Conservation (phyloP, 2,329 filamentous ascomycete genomes). For the Penicillium sp. region DNA sequence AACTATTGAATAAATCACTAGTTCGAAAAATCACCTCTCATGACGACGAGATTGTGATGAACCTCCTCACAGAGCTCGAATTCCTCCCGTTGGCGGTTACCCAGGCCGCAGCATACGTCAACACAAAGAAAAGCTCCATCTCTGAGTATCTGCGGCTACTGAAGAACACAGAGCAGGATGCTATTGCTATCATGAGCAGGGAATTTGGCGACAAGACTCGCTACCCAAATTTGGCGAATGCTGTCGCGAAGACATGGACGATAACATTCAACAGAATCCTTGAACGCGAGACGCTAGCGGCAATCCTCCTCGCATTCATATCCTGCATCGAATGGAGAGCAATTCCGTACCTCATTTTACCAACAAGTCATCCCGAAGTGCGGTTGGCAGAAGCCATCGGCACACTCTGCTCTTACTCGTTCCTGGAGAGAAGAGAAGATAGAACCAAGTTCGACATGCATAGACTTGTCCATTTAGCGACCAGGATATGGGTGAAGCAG, state of each 20-base stretch:
- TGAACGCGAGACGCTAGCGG: slow-evolving; percentile 29
- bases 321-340: slow-evolving; percentile 15
- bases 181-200: not conserved
- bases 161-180: slow-evolving; percentile 5
- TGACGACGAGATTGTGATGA: not conserved
- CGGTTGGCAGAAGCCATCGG: slow-evolving; percentile 29
- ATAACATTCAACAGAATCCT: slow-evolving; percentile 41
- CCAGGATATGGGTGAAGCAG: slow-evolving; percentile 32
- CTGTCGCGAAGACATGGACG: slow-evolving; percentile 37
- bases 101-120: slow-evolving; percentile 27
- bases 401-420: slow-evolving; percentile 37
- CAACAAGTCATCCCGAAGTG: slow-evolving; percentile 8
- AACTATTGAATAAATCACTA: not conserved
- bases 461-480: slow-evolving; percentile 39
- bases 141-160: slow-evolving; percentile 28
- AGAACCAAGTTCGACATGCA: slow-evolving; percentile 23
- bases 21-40: slow-evolving; percentile 3
- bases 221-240: no score
- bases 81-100: slow-evolving; percentile 28
- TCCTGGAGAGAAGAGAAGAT: slow-evolving; percentile 15
- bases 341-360: slow-evolving; percentile 37
- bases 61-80: slow-evolving; percentile 19
- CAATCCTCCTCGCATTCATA: slow-evolving; percentile 37
- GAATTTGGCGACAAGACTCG: slow-evolving; percentile 33
- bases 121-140: slow-evolving; percentile 4